Evolutionary conservation across 2,329 filamentous ascomycete genomes (phyloP).

Genomic region (Verticillium nubilum): DNA sequence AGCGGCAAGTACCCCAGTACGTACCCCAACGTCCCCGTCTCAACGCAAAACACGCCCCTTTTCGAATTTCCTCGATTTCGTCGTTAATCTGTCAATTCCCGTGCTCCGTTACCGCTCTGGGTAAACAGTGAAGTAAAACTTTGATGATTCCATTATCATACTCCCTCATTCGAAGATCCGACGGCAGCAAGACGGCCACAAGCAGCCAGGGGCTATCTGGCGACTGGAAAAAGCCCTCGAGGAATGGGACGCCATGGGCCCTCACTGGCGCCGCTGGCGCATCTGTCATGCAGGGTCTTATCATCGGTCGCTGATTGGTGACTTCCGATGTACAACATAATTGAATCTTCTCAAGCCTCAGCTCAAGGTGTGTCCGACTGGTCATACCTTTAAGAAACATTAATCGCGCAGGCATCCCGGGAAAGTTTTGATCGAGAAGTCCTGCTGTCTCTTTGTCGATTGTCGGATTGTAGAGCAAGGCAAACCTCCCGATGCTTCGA

Average conservation of each 20-base stretch:
- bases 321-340: slow-evolving; percentile 23
- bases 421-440: not conserved
- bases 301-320: slow-evolving; percentile 22
- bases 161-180: not conserved
- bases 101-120: slow-evolving; percentile 9
- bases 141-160: slow-evolving; percentile 15
- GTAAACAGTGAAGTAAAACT: slow-evolving; percentile 10
- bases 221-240: not conserved
- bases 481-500: not conserved
- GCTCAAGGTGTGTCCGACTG: slow-evolving; percentile 3
- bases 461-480: not conserved
- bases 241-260: not conserved
- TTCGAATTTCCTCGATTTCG: not conserved
- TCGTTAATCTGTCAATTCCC: not conserved
- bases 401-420: slow-evolving; percentile 10
- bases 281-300: slow-evolving; percentile 19
- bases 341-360: slow-evolving; percentile 19
- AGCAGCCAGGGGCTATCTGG: slow-evolving; percentile 1
- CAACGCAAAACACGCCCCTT: not conserved
- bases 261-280: slow-evolving; percentile 5
- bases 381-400: slow-evolving; percentile 9
- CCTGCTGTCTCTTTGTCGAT: not conserved
- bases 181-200: not conserved
- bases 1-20: not conserved
- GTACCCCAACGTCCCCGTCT: not conserved